A percentile compares a stretch with the other conserved stretches of the same genome.
These are phyloP conservation scores for Acidiella bohemica DNA, from an alignment of 495 filamentous ascomycete genomes.

Conservation along the genomic window DNA sequence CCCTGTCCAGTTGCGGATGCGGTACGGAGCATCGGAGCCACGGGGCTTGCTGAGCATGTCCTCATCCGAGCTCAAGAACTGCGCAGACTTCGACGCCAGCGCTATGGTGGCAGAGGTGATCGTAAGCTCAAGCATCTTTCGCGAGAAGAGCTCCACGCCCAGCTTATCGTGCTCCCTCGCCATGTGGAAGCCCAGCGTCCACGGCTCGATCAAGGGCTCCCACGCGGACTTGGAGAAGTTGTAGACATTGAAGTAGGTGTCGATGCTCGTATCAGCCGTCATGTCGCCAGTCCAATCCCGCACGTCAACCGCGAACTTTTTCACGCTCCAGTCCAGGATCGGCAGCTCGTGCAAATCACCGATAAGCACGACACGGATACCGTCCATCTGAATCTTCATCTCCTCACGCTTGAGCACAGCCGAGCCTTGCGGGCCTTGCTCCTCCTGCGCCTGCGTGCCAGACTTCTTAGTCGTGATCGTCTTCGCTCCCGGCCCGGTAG, in stretches of 20 bases:
- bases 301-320: conserved; percentile 69
- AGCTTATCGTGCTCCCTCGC: conserved; percentile 65
- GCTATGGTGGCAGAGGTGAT: conserved; percentile 90
- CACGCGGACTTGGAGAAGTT: conserved; percentile 98
- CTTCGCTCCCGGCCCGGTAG: conserved; percentile 41
- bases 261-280: conserved; percentile 74
- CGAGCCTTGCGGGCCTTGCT: conserved; percentile 31
- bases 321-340: conserved; percentile 85
- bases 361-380: conserved; percentile 85
- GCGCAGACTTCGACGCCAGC: conserved; percentile 76
- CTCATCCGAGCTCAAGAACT: conserved; percentile 78
- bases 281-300: conserved; percentile 82
- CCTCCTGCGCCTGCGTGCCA: conserved; percentile 22
- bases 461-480: conserved; percentile 28
- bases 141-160: conserved; percentile 72
- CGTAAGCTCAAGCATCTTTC: conserved; percentile 80
- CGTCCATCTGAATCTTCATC: conserved; percentile 67
- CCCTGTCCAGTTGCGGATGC: conserved; percentile 88
- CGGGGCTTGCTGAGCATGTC: conserved; percentile 91
- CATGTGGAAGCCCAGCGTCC: conserved; percentile 84
- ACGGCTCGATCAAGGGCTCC: conserved; percentile 94
- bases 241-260: conserved; percentile 91
- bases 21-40: conserved; percentile 80
- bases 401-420: conserved; percentile 65
- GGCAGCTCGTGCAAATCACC: conserved; percentile 92